Percentiles rank a stretch among this genome's conserved stretches.
These are phyloP conservation scores for Desmodesmus armatus DNA, from an alignment of 139 green algal species.

Conservation along the genomic window DNA sequence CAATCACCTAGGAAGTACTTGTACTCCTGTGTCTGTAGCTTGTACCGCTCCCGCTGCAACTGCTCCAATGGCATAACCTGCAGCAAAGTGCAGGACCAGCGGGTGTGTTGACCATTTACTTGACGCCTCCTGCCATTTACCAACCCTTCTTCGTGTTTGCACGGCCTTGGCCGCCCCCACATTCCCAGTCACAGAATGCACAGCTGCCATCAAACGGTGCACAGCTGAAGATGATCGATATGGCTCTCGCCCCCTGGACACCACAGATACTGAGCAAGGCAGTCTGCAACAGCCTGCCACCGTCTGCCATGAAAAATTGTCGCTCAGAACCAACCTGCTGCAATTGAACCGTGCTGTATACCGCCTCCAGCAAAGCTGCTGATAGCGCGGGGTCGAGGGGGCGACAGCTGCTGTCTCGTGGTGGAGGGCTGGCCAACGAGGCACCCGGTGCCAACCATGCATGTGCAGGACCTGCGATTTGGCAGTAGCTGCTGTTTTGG, in stretches of 20 bases:
- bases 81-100: no score
- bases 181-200: background rate
- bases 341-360: constrained; percentile 37
- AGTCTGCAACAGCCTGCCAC: background rate
- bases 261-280: no score
- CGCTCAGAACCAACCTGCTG: background rate
- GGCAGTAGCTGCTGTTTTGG: no score
- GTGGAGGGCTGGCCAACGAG: background rate
- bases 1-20: constrained; percentile 34
- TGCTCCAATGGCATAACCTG: constrained; percentile 38
- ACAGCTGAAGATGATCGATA: no score
- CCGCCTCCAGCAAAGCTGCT: constrained; percentile 37
- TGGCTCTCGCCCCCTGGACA: no score
- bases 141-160: background rate
- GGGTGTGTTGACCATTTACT: background rate
- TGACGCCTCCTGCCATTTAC: background rate
- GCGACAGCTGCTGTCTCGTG: background rate
- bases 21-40: constrained; percentile 56
- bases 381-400: constrained; percentile 31
- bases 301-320: background rate
- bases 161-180: background rate
- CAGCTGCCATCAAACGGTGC: no score
- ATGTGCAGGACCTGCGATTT: no score
- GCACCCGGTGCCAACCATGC: background rate
- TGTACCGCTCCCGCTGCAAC: constrained; percentile 57